Evolutionary conservation across 192 early-diverging fungal genomes (phyloP), one percentile per base, ranked within the genome.

Genomic region (Rhizoclosmatium globosum): DNA sequence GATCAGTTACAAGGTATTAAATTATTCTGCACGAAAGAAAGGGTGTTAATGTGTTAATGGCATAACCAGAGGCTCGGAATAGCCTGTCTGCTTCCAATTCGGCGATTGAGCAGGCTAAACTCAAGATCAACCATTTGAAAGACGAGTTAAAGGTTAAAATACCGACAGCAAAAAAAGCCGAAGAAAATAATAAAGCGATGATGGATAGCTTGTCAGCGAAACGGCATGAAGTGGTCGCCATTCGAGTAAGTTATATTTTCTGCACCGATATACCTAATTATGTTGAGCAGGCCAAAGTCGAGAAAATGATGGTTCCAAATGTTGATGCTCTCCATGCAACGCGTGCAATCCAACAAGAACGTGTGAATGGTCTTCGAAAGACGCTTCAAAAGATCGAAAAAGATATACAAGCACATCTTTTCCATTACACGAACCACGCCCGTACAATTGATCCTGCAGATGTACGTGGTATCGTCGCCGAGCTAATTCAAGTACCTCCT

Each of bases 401-500:
- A 23, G 77, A 84, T 15, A 84, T 86, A 43, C 67, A 53, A 23
- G 62, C 68, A 21, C 61, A 85, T 21, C 65, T 95, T 38, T 98
- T 99, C 74, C 79, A 88, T 48, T 99, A 98, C 82, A 83, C 82
- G 38, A 90, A 97, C 67, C 98, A 97, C 0, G 83, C 87, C 31
- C 92, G 93, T 3, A 91, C 93, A 82, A 98, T 99, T 90, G 93
- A 98, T 81, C 93, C 94, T 3, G 84, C 86, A 59, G 88, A 92
- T 76, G 96, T 99, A 57, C 95, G 94, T 78, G 98, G 98, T 3
- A 84, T 97, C n/a, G 94, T 99, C 38, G 98, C 95, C 0, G 90
- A 96, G 76, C 82, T 99, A 48, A 90, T 99, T 66, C 85, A 78
- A 19, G 84, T 99, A n/a, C 88, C 87, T 46, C 85, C 92, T 65